phyloP scores from a whole-genome alignment of 495 filamentous ascomycete genomes.

The Chaetomium cochliodes region DNA sequence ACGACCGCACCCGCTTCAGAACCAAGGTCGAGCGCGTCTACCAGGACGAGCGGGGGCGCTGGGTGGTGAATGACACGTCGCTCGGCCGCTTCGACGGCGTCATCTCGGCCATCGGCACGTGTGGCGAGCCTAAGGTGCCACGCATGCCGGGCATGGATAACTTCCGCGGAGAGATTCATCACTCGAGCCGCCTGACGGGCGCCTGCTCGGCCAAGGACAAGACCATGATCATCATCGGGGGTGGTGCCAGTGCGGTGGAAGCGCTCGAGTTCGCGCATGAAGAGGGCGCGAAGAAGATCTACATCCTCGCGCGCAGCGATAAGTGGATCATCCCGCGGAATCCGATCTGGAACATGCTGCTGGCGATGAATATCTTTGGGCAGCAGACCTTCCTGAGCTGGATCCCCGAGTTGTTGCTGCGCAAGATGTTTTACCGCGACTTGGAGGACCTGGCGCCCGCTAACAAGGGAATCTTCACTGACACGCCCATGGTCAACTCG shows the following conservation, averaged over 20 bases:
- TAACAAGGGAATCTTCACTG: constrained; percentile 70
- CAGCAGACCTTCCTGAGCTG: constrained; percentile 70
- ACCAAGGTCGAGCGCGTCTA: constrained; percentile 66
- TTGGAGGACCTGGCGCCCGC: constrained; percentile 72
- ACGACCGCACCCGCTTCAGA: constrained; percentile 68
- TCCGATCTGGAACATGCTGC: constrained; percentile 66
- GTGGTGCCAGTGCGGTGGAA: constrained; percentile 80
- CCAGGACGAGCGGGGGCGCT: constrained; percentile 65
- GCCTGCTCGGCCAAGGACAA: constrained; percentile 60
- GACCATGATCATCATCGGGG: constrained; percentile 71
- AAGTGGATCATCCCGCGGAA: constrained; percentile 91
- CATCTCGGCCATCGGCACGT: constrained; percentile 73
- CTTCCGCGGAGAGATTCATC: constrained; percentile 67
- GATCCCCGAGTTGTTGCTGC: constrained; percentile 73
- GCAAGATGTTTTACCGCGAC: constrained; percentile 81
- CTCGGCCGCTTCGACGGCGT: constrained; percentile 76
- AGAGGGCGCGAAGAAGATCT: constrained; percentile 62
- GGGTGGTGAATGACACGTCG: constrained; percentile 69
- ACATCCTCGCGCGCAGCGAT: constrained; percentile 73
- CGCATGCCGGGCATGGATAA: constrained; percentile 61
- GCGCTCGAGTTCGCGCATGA: constrained; percentile 75
- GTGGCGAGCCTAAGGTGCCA: constrained; percentile 73
- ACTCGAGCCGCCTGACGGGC: constrained; percentile 72
- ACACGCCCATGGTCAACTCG: constrained; percentile 83
- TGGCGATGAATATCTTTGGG: constrained; percentile 76